Conservation (phyloP, 1,284 basidiomycete species). For the Cerioporus squamosus region DNA sequence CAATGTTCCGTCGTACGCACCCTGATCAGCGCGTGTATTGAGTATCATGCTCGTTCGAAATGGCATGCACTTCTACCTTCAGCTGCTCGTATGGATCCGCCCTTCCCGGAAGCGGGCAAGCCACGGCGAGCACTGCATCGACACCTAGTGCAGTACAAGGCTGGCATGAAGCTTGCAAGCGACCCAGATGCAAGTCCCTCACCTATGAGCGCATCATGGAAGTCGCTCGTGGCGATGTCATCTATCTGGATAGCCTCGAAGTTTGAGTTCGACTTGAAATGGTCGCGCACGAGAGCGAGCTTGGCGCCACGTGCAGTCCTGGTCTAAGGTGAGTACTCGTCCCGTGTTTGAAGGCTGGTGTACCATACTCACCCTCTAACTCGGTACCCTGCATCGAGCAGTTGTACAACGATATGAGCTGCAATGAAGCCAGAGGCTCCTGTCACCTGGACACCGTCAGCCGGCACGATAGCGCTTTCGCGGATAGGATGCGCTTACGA, state of each 20-base stretch:
- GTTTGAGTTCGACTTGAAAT: constrained; percentile 14
- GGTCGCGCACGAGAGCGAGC: constrained; percentile 8
- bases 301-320: constrained; percentile 4
- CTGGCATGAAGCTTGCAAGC: too few species aligned
- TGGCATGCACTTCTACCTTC: too few species aligned
- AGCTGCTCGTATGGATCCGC: too few species aligned
- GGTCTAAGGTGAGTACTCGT: too few species aligned
- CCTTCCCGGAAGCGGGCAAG: too few species aligned
- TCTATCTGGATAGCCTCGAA: constrained; percentile 25
- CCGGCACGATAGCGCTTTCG: too few species aligned
- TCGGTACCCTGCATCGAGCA: constrained; percentile 27
- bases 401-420: constrained; percentile 28
- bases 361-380: constrained; percentile 27
- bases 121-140: too few species aligned
- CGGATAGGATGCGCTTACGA: too few species aligned
- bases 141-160: too few species aligned
- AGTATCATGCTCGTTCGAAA: too few species aligned
- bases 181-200: not conserved
- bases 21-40: constrained; percentile 13
- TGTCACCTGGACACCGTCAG: constrained; percentile 21
- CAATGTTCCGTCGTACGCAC: constrained; percentile 32
- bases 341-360: too few species aligned
- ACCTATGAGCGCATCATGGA: constrained; percentile 28
- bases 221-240: constrained; percentile 26
- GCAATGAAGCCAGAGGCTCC: constrained; percentile 32